Evolutionary conservation across 176 grass and related monocot species (phyloP), one percentile per base, ranked within the genome.

Genomic region (Hordeum vulgare): DNA sequence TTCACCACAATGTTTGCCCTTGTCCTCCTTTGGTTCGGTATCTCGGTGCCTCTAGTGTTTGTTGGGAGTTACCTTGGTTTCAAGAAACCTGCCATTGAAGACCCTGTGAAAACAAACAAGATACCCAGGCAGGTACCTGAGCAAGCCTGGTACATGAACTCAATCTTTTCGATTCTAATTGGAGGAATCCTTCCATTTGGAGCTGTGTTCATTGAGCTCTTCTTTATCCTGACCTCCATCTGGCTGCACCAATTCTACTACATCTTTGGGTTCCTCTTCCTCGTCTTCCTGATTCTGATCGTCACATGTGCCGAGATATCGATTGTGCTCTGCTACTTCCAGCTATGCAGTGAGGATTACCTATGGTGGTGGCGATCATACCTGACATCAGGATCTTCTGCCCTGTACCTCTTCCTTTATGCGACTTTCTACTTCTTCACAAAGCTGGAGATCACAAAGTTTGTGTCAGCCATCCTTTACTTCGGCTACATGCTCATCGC

Each of bases 1-100:
- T 97, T 97, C 85, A 94, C 81, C 66, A 97, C 94, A 78, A 97
- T 97, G 94, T 97, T 97, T 78, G 91, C 94, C n/a, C 94, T 97
- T 85, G 86, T 97, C 51, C 86, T 97, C 81, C 91, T 97, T 78
- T 97, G 94, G 94, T 94, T 97, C 0, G 94, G 94, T 45, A 97
- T 97, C 74, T 97, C 94, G 7, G 91, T 97, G 41, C 94, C 94
- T 4, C 84, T 97, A n/a, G 91, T 97, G 39, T 97, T 97, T 57
- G 86, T 94, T 59, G 94, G 94, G 36, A 91, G 94, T 74, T 97
- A 86, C 84, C 77, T 97, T 66, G 94, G 94, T 26, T 97, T 97
- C 51, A 91, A 94, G 82, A 94, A 94, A 80, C 85, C 89, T n/a
- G 73, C 89, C 24, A 84, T 91, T 67, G 94, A 97, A 80, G 88